These are phyloP conservation scores for Boletus reticulatus DNA, from an alignment of 768 basidiomycete genomes.

Conservation along the genomic window DNA sequence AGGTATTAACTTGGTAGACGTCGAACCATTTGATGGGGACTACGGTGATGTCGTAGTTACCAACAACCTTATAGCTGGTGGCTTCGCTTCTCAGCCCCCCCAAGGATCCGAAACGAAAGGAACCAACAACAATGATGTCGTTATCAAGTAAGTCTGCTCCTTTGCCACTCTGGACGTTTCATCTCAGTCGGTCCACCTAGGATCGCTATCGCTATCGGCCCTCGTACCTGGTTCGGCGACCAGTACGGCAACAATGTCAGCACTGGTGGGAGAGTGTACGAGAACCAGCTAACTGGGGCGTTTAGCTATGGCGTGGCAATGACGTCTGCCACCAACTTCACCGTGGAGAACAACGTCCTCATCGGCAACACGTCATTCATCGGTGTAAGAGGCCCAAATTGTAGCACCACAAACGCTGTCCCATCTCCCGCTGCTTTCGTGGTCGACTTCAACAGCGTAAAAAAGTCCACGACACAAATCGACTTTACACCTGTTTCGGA, in stretches of 20 bases:
- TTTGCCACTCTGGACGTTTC: neutral
- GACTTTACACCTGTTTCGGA: slow-evolving; percentile 52
- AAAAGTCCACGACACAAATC: slow-evolving; percentile 44
- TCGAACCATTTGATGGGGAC: slow-evolving; percentile 63
- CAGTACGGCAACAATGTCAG: slow-evolving; percentile 53
- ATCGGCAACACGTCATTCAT: slow-evolving; percentile 75
- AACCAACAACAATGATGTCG: slow-evolving; percentile 52
- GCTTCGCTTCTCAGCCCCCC: slow-evolving; percentile 53
- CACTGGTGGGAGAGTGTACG: slow-evolving; percentile 49
- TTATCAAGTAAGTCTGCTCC: slow-evolving; percentile 60
- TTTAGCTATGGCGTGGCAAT: slow-evolving; percentile 75
- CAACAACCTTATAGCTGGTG: slow-evolving; percentile 68
- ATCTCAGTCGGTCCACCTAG: slow-evolving; percentile 37
- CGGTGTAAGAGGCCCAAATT: slow-evolving; percentile 65
- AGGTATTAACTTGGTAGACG: slow-evolving; percentile 79
- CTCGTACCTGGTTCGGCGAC: slow-evolving; percentile 72
- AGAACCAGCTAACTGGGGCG: slow-evolving; percentile 62
- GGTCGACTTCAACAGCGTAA: slow-evolving; percentile 43
- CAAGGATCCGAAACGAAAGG: slow-evolving; percentile 46
- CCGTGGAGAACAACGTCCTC: slow-evolving; percentile 58
- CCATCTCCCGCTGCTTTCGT: slow-evolving; percentile 63
- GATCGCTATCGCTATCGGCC: slow-evolving; percentile 79
- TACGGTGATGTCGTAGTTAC: slow-evolving; percentile 62
- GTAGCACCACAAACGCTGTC: slow-evolving; percentile 45
- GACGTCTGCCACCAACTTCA: slow-evolving; percentile 63